Base-by-base conservation (phyloP, 1,139 yeast species). In the Geotrichum phurueaensis region DNA sequence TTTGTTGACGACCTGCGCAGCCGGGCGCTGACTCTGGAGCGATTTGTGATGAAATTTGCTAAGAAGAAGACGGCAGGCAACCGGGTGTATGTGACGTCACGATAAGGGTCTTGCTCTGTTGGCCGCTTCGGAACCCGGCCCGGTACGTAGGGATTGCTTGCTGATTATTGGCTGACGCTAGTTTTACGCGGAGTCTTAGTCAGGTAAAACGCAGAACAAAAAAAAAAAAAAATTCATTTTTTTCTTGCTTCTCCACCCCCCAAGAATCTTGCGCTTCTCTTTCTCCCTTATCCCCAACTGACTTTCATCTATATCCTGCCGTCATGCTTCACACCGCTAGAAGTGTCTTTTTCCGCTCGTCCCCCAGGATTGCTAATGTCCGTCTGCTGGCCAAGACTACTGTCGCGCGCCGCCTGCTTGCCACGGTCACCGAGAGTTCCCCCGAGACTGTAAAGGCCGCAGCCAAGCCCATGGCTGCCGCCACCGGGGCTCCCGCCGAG, bases 1-100 rank as follows among this genome's bases (percentile, higher is more conserved):
- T 89, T 83, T 67, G 76, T 92, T 6, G 75, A 74, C 33, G 84
- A 82, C 27, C 63, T 77, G 10, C 76, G 84, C 60, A 82, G 86
- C 61, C 75, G 79, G 49, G 82, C 81, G 1, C 74, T 84, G 62
- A 88, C 87, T 70, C 73, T 83, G 12, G 97, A 90, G 60, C 80
- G 82, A 58, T 82, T 89, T 65, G 79, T 90, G 20, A 78, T 90
- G 78, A 91, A 91, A 72, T 87, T 78, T 71, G 96, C 95, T 1
- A 81, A 83, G 66, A 85, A 85, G 73, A 84, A 81, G 69, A 80
- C 80, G 55, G 73, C 80, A 12, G 89, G 87, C 1, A 81, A 80
- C 66, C 58, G 48, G 5, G 45, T 56, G n/a, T 45, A 33, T 18
- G 59, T 56, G 12, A 54, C 61, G 20, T 51, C 61, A 2, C 31